Conservation (phyloP, 2,329 filamentous ascomycete species). For the Leptographium galeiforme region DNA sequence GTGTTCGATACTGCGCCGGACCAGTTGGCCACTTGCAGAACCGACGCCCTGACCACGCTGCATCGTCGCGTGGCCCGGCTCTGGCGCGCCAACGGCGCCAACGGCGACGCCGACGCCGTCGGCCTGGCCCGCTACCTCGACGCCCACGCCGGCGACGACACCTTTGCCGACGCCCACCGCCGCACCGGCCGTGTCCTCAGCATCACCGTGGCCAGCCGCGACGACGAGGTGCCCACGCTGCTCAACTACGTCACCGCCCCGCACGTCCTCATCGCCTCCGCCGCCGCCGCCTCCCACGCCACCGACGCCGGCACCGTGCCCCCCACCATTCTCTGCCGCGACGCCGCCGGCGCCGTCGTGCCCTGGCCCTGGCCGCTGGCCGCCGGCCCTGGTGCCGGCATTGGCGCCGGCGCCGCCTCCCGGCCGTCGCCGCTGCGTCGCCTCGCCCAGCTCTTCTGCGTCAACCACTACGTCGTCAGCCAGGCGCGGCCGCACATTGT, state of each 20-base stretch:
- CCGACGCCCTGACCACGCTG: conserved; percentile 44
- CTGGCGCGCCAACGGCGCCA: conserved; percentile 39
- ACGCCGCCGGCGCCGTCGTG: conserved; percentile 46
- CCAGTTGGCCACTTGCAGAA: too few species aligned
- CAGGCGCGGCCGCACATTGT: conserved; percentile 84
- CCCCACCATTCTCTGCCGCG: conserved; percentile 56
- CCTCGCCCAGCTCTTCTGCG: conserved; percentile 75
- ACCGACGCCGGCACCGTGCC: conserved; percentile 35
- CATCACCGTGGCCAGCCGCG: conserved; percentile 68
- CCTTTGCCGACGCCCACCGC: conserved; percentile 84
- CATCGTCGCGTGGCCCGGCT: conserved; percentile 55
- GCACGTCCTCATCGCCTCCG: conserved; percentile 77
- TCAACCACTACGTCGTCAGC: conserved; percentile 90
- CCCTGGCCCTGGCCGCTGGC: conserved; percentile 58
- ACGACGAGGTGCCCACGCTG: conserved; percentile 63
- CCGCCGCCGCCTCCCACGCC: conserved; percentile 63
- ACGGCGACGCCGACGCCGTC: conserved; percentile 71
- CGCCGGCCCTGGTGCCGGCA: conserved; percentile 56
- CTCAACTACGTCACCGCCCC: conserved; percentile 89
- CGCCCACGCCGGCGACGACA: conserved; percentile 75
- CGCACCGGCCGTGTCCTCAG: conserved; percentile 79
- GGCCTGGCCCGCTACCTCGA: conserved; percentile 75
- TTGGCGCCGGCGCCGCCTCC: conserved; percentile 42
- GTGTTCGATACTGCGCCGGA: too few species aligned
- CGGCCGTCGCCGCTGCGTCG: conserved; percentile 57